Conservation (phyloP, 169 alveolate species). For the Amoebophrya sp. region DNA sequence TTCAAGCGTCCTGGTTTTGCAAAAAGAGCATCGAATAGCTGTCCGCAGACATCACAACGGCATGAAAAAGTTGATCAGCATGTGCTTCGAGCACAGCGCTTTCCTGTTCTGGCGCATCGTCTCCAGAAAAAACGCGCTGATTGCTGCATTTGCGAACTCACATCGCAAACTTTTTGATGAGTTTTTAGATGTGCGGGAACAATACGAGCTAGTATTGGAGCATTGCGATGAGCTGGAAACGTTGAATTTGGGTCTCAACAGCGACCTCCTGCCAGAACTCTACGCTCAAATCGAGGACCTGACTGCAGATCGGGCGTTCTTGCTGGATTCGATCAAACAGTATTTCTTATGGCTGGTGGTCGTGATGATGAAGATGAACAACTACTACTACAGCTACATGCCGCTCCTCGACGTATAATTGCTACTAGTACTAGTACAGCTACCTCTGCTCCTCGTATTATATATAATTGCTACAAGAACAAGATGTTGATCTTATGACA, state of each 20-base stretch:
- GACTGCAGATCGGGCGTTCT: neutral
- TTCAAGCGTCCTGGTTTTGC: no score
- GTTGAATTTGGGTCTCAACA: neutral
- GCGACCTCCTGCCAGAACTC: neutral
- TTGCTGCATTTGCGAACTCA: neutral
- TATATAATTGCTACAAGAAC: no score
- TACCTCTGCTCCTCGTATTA: no score
- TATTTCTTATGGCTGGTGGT: no score
- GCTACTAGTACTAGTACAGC: no score
- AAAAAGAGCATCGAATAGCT: no score
- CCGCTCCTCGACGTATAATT: no score
- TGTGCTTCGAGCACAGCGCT: neutral
- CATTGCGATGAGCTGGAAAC: neutral
- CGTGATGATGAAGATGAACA: no score
- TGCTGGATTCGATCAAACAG: neutral
- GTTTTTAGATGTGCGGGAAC: neutral
- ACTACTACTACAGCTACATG: no score
- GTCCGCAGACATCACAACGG: no score
- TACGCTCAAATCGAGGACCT: neutral
- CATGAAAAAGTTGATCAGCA: neutral
- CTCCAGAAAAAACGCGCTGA: neutral
- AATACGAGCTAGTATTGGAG: neutral
- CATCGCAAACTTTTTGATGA: neutral
- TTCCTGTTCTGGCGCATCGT: no score
- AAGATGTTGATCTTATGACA: no score